Conservation (phyloP, 768 basidiomycete genomes). For the Russula ochroleuca region DNA sequence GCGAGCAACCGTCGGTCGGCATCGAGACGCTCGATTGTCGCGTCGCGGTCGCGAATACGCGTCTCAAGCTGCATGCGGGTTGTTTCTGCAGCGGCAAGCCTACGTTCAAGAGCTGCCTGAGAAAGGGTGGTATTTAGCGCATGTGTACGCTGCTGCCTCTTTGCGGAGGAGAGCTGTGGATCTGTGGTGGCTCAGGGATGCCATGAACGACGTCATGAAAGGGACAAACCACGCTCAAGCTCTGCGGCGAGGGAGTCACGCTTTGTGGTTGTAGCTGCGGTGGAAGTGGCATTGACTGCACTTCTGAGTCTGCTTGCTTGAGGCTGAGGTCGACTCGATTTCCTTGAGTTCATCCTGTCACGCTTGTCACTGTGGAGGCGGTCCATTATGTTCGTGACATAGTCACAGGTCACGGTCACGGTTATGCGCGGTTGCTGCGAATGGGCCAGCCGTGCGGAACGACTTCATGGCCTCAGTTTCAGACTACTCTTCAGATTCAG, state of each 20-base stretch:
- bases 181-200: constrained; percentile 39
- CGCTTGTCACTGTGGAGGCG: neutral
- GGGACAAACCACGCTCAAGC: constrained; percentile 52
- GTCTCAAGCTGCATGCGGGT: constrained; percentile 61
- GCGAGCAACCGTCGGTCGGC: constrained; percentile 64
- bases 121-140: constrained; percentile 58
- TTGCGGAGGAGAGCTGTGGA: constrained; percentile 60
- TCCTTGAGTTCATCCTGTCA: neutral
- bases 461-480: constrained; percentile 17
- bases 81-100: constrained; percentile 57
- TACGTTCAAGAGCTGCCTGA: constrained; percentile 63
- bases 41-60: constrained; percentile 62
- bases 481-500: constrained; percentile 23
- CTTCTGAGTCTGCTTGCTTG: constrained; percentile 12
- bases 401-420: neutral
- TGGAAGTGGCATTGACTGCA: neutral
- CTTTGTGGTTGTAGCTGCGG: constrained; percentile 42
- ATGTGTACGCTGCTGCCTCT: constrained; percentile 62
- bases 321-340: constrained; percentile 8
- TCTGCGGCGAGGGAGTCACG: constrained; percentile 66
- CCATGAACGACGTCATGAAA: neutral
- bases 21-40: constrained; percentile 60
- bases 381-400: neutral
- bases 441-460: neutral
- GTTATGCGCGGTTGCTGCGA: neutral